A percentile compares a stretch with the other conserved stretches of the same genome.
phyloP scores from a whole-genome alignment of 257 asterid genomes.

The Cynanchum wilfordii region DNA sequence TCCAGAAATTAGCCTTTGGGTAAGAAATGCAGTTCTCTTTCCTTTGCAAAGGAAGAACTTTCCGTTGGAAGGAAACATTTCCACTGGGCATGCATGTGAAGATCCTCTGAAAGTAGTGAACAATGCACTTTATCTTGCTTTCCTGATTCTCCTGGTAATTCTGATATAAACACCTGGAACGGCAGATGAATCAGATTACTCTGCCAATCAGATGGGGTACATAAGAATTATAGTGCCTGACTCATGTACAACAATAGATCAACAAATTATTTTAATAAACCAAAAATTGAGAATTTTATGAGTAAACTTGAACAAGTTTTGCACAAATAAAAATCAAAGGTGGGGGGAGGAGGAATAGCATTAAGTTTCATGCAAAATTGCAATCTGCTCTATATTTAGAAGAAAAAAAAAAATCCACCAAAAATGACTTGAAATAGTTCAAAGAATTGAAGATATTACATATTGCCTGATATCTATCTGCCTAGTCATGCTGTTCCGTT shows the following conservation, averaged over 20 bases:
- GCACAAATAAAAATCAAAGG: background rate
- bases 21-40: constrained; percentile 32
- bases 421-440: background rate
- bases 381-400: background rate
- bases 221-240: background rate
- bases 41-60: constrained; percentile 51
- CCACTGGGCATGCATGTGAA: constrained; percentile 53
- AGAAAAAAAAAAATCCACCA: too few species aligned
- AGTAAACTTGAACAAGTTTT: background rate
- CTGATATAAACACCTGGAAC: constrained; percentile 63
- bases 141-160: constrained; percentile 43
- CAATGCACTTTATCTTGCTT: constrained; percentile 71
- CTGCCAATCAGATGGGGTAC: constrained; percentile 3
- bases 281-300: background rate
- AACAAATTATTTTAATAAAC: background rate
- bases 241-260: background rate
- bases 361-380: background rate
- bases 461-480: background rate
- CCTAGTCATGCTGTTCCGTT: background rate
- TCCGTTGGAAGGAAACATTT: constrained; percentile 78
- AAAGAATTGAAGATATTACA: background rate
- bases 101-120: constrained; percentile 79
- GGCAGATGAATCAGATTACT: constrained; percentile 3
- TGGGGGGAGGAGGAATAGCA: background rate
- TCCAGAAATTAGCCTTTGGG: constrained; percentile 64